Evolutionary conservation across 129 eudicot species (phyloP).

Genomic region (Ambrosia artemisiifolia): DNA sequence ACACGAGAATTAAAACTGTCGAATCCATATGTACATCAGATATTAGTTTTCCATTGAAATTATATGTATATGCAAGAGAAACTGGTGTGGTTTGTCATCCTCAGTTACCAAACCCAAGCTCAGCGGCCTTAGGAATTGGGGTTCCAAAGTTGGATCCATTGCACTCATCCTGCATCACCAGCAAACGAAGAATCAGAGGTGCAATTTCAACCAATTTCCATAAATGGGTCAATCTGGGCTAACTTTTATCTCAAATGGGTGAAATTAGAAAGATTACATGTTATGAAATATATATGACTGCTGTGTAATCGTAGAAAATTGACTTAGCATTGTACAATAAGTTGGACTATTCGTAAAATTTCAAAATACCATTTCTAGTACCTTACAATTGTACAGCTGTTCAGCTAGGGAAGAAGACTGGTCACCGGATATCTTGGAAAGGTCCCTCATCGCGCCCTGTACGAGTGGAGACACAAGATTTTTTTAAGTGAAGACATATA

Average conservation of each 20-base stretch:
- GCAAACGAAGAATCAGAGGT: background rate
- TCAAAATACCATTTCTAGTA: conserved; percentile 3
- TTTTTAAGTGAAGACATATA: background rate
- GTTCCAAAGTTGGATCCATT: conserved; percentile 27
- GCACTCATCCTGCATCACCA: conserved; percentile 28
- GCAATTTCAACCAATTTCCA: background rate
- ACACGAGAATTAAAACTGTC: conserved; percentile 6
- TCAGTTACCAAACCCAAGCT: conserved; percentile 30
- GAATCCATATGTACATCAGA: conserved; percentile 31
- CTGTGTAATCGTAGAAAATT: background rate
- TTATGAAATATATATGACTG: background rate
- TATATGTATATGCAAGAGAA: conserved; percentile 31
- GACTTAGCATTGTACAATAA: background rate
- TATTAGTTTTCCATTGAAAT: conserved; percentile 7
- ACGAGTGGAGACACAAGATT: background rate
- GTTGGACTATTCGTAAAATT: conserved; percentile 7
- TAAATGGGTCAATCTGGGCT: background rate
- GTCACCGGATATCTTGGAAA: conserved; percentile 37
- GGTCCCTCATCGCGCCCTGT: conserved; percentile 53
- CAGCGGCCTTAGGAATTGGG: conserved; percentile 23
- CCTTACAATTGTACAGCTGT: conserved; percentile 30
- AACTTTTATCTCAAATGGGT: background rate
- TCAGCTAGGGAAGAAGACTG: conserved; percentile 23
- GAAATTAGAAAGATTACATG: background rate
- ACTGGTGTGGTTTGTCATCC: conserved; percentile 7